These are phyloP conservation scores for Agrocybe praecox DNA, from an alignment of 768 basidiomycete genomes.

Conservation along the genomic window DNA sequence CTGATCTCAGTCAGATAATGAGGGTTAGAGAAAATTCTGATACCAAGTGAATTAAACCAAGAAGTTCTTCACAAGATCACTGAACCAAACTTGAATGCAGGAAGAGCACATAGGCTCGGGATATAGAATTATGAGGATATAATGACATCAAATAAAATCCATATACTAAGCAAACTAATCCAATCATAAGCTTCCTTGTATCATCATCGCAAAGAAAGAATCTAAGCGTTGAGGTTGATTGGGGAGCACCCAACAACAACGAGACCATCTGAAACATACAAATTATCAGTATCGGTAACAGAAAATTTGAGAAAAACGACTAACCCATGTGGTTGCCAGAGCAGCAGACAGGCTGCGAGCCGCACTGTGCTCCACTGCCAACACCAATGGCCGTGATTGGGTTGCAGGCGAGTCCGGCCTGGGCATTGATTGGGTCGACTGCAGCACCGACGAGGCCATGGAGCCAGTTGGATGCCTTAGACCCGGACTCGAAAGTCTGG, in stretches of 20 bases:
- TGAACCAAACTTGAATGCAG: no score
- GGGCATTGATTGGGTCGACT: slow-evolving; percentile 1
- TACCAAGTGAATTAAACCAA: no score
- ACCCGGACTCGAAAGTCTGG: slow-evolving; percentile 8
- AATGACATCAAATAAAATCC: background rate
- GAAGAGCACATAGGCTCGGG: background rate
- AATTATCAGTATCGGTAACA: background rate
- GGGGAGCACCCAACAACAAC: slow-evolving; percentile 30
- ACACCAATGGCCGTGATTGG: slow-evolving; percentile 24
- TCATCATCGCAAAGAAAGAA: background rate
- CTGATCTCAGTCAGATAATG: no score
- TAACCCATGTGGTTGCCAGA: slow-evolving; percentile 24
- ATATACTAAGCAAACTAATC: background rate
- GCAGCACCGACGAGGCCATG: slow-evolving; percentile 9
- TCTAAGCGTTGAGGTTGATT: slow-evolving; percentile 27
- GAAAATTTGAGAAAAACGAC: slow-evolving; percentile 1
- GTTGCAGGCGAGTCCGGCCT: slow-evolving; percentile 20
- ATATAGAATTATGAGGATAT: background rate
- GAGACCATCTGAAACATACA: slow-evolving; percentile 20
- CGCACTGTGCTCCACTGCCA: slow-evolving; percentile 9
- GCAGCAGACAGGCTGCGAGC: slow-evolving; percentile 28
- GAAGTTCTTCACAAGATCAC: no score
- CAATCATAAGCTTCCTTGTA: background rate
- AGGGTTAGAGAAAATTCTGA: no score
- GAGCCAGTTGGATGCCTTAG: slow-evolving; percentile 1